Evolutionary conservation across 2,329 filamentous ascomycete species (phyloP), one percentile per base, ranked within the genome.

Genomic region (Xylaria sp.): DNA sequence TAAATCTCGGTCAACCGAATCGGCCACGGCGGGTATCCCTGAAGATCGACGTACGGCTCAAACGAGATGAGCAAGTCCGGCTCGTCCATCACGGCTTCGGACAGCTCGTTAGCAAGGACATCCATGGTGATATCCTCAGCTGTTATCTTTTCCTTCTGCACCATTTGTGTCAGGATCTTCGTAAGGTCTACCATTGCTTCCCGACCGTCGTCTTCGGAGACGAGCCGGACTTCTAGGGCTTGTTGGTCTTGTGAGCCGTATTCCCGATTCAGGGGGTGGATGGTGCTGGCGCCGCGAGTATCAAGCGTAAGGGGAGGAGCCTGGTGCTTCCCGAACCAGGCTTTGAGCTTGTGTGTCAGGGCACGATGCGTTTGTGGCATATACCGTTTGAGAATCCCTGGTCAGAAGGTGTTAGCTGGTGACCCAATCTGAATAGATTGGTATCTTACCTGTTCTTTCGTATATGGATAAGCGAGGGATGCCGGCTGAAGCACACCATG

Each of bases 11-110:
- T 97, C 68, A 99, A 76, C 40, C 94, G 84, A 57, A 97, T 83
- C 74, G 97, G 94, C 94, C 94, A 99, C 1, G 94, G 94, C 8
- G 94, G 94, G 70, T 97, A 99, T 8, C 94, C 92, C 49, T 91
- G 87, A 41, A 99, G 75, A 69, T 92, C 87, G 49, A 97, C 85
- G 45, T 86, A 85, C 3, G 92, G 90, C 1, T 89, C 86, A 71
- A 99, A 99, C 7, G 96, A 76, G 50, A 99, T 83, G 54, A 99
- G 77, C 13, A 99, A 78, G 70, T 97, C 92, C 2, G 94, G 94
- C 73, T 99, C 93, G 8, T 84, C 81, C 81, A 95, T 94, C 56
- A 96, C 86, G 47, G 82, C 84, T 67, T 87, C 84, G 13, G 78
- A 89, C 46, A 99, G 81, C 73, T 99, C 94, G 4, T 91, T 89